Evolutionary conservation across 441 rosid species (phyloP).

Genomic region (Croton laevigatus): DNA sequence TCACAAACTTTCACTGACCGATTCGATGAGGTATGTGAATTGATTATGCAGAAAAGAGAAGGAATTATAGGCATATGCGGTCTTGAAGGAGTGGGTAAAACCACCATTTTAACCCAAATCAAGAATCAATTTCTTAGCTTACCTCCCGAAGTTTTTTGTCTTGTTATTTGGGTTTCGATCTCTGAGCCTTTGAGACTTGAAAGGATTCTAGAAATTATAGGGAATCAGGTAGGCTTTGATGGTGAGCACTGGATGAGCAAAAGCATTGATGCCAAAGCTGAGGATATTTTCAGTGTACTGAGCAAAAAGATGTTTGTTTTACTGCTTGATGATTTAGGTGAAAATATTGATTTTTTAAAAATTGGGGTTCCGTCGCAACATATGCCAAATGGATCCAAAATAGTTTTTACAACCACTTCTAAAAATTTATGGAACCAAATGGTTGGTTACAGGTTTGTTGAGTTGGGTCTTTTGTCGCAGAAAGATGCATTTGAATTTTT

Average conservation of each 20-base stretch:
- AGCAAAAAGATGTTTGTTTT: conserved; percentile 17
- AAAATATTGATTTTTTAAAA: conserved; percentile 13
- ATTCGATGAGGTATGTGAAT: conserved; percentile 32
- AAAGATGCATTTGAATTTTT: conserved; percentile 27
- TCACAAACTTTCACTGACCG: background rate
- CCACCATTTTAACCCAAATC: conserved; percentile 42
- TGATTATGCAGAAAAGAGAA: conserved; percentile 25
- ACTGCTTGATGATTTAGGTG: conserved; percentile 32
- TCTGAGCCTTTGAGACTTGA: conserved; percentile 32
- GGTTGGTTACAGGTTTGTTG: conserved; percentile 31
- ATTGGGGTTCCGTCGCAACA: conserved; percentile 26
- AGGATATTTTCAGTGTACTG: background rate
- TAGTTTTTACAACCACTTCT: conserved; percentile 30
- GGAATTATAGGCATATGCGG: conserved; percentile 43
- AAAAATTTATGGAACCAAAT: conserved; percentile 36
- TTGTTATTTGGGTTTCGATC: conserved; percentile 46
- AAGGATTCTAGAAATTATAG: conserved; percentile 35
- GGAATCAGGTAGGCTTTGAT: conserved; percentile 31
- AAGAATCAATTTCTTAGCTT: conserved; percentile 33
- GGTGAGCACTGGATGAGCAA: conserved; percentile 30
- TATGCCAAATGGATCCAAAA: conserved; percentile 19
- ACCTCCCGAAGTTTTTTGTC: conserved; percentile 25
- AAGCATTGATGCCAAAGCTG: conserved; percentile 21
- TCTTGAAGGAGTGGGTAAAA: conserved; percentile 57
- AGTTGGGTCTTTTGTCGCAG: conserved; percentile 29